Base-by-base conservation (phyloP, 164 flowering plant genomes). In the Dillenia suffruticosa region DNA sequence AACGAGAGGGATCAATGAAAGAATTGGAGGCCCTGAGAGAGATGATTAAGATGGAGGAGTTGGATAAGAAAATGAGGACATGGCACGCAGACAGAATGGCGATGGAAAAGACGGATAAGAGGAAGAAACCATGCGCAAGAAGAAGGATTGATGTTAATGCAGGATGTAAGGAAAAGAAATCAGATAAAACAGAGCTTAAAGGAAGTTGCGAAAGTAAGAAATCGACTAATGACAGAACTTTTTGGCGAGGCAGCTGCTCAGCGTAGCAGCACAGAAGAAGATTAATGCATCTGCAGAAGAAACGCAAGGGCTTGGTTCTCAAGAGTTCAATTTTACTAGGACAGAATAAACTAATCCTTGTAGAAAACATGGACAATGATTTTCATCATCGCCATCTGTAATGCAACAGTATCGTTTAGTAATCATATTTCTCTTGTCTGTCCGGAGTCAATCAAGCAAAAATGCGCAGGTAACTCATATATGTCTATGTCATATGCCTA, bases 161-260 rank as follows among this genome's bases (percentile, higher is more conserved):
- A 51, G 54, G 59, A 59, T 45, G 63, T 44, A 9, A 64, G 12
- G 72, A 61, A 1, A 65, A 73, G 60, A n/a, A 63, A 19, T 19
- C 22, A 19, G 22, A 19, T 1, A 19, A 19, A 19, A 19, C 9
- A 24, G 16, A 22, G 73, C 68, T 22, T 69, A 69, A 12, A 26
- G 57, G 24, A 54, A 48, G 55, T 1, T 64, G 56, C 9, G 67
- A 7, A 6, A 46, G 46, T 63, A 76, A 49, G 70, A 54, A 14
- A 51, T 59, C 40, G 51, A 63, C 17, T 52, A 66, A 0, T 26
- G 49, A 13, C 24, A 12, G 16, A 19, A 49, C 32, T 61, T 1
- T 26, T 3, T 48, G 15, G n/a, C 48, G 58, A 59, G 58, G 69
- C 59, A 66, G 44, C 9, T 51, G 54, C 10, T 52, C 3, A 12